Conservation (phyloP, 768 basidiomycete species). For the Mrakia frigida region DNA sequence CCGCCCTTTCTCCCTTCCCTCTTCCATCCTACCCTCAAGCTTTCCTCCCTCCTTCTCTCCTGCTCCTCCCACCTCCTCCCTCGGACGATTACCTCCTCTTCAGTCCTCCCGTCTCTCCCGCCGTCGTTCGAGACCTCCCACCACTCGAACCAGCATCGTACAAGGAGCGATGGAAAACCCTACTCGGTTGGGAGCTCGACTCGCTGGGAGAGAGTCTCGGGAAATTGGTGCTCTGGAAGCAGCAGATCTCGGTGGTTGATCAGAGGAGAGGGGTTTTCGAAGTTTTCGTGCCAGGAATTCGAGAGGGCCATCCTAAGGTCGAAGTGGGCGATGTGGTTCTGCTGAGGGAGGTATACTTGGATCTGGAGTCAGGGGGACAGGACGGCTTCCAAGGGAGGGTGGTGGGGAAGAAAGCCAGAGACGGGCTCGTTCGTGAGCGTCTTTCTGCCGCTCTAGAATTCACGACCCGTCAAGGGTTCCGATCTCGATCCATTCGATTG, state of each 20-base stretch:
- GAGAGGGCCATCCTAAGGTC: conserved; percentile 44
- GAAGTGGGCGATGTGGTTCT: conserved; percentile 41
- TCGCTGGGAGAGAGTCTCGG: not conserved
- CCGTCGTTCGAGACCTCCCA: not conserved
- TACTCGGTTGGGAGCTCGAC: conserved; percentile 13
- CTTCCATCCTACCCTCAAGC: not conserved
- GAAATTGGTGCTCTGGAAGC: conserved; percentile 10
- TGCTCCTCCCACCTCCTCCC: not conserved
- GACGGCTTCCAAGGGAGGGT: conserved; percentile 41
- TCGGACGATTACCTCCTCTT: not conserved
- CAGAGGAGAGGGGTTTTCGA: not conserved
- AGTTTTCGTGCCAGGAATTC: conserved; percentile 38
- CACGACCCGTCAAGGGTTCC: no score
- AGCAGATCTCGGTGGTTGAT: not conserved
- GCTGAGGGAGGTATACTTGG: conserved; percentile 39
- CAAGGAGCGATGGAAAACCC: not conserved
- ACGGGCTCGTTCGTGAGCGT: conserved; percentile 35
- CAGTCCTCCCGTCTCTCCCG: not conserved
- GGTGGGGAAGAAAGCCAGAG: conserved; percentile 37
- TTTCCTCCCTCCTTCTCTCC: not conserved
- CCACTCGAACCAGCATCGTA: not conserved
- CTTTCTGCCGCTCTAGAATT: no score
- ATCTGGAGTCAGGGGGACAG: conserved; percentile 32
- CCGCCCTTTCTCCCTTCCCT: not conserved
- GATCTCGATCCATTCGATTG: no score